Percentiles rank a stretch among this genome's conserved stretches.
Conservation (phyloP, 495 filamentous ascomycete species). For the Xylaria curta region DNA sequence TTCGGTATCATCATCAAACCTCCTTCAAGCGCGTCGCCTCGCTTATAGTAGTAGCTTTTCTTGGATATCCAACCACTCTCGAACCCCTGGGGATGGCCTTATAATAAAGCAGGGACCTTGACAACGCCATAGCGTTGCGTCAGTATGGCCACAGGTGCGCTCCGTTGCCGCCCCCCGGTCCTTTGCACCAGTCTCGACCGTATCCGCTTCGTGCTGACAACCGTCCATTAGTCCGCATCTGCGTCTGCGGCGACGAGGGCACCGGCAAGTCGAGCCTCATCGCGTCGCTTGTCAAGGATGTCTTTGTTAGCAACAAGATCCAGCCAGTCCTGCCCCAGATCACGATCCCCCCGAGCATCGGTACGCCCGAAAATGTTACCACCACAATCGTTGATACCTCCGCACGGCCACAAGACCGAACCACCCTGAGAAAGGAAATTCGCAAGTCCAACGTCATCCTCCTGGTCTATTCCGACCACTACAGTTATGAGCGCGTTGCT, state of each 20-base stretch:
- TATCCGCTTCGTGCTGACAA: slow-evolving; percentile 27
- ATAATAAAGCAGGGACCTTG: background rate
- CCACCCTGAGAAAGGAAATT: slow-evolving; percentile 87
- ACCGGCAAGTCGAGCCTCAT: slow-evolving; percentile 75
- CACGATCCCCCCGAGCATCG: slow-evolving; percentile 85
- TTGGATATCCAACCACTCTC: background rate
- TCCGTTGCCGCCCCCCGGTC: slow-evolving; percentile 5
- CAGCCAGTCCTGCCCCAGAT: slow-evolving; percentile 93
- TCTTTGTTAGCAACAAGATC: slow-evolving; percentile 92
- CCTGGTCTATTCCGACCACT: slow-evolving; percentile 97
- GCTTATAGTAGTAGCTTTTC: background rate
- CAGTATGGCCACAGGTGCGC: slow-evolving; percentile 42
- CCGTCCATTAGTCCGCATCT: slow-evolving; percentile 74
- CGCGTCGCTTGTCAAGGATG: slow-evolving; percentile 87
- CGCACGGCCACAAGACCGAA: slow-evolving; percentile 89
- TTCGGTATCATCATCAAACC: background rate
- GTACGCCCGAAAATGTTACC: slow-evolving; percentile 91
- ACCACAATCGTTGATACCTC: slow-evolving; percentile 97
- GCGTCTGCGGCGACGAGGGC: slow-evolving; percentile 93
- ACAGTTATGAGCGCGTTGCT: slow-evolving; percentile 97
- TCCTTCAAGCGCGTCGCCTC: background rate
- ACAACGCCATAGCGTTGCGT: slow-evolving; percentile 5
- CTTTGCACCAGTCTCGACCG: slow-evolving; percentile 13
- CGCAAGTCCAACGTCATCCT: slow-evolving; percentile 96
- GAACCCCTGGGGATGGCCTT: slow-evolving; percentile 12